A percentile compares a stretch with the other conserved stretches of the same genome.
Conservation (phyloP, 176 grass and related monocot species). For the bread wheat (Triticum aestivum) region DNA sequence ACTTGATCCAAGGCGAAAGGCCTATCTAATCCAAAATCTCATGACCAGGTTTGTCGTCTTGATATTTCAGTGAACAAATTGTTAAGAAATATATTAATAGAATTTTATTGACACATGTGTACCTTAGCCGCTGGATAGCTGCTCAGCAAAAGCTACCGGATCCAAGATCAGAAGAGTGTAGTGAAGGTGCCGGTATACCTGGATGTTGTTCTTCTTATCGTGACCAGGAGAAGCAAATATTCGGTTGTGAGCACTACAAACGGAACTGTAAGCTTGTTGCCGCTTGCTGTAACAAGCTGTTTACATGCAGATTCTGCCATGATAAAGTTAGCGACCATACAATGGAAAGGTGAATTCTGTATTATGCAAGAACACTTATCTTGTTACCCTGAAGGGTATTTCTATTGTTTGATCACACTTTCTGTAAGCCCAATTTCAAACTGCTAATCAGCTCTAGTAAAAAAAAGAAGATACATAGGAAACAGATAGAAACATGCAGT, state of each 20-base stretch:
- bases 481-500: conserved; percentile 9
- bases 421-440: neutral
- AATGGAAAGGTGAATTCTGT: conserved; percentile 85
- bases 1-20: conserved; percentile 95
- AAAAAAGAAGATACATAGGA: neutral
- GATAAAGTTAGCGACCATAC: conserved; percentile 98
- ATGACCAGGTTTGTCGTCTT: conserved; percentile 82
- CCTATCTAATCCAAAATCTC: conserved; percentile 98
- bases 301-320: conserved; percentile 98
- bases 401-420: conserved; percentile 4
- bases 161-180: conserved; percentile 47
- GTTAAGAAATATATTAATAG: conserved; percentile 5
- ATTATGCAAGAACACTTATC: conserved; percentile 10
- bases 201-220: conserved; percentile 83
- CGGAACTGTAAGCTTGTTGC: conserved; percentile 96
- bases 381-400: conserved; percentile 3
- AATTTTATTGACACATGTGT: conserved; percentile 26
- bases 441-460: neutral
- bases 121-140: conserved; percentile 94
- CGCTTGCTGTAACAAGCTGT: conserved; percentile 90
- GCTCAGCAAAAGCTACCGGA: conserved; percentile 96
- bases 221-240: conserved; percentile 67
- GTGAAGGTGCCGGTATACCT: conserved; percentile 48
- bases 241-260: conserved; percentile 99
- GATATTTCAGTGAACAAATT: conserved; percentile 27